phyloP scores from a whole-genome alignment of 495 filamentous ascomycete species.

The Podospora bellae-mahoneyi region DNA sequence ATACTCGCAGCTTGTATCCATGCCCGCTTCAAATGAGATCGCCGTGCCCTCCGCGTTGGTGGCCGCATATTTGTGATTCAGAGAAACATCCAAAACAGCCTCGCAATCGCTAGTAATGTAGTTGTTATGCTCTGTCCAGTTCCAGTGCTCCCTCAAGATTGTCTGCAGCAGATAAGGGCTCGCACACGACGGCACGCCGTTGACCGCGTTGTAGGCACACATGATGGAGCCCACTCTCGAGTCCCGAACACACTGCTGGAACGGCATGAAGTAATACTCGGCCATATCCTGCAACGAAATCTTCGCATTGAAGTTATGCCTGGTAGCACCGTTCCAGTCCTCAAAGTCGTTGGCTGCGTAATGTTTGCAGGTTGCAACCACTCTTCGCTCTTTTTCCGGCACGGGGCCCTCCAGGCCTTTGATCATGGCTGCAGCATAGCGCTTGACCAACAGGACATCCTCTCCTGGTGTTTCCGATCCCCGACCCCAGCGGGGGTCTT shows the following conservation, averaged over 20 bases:
- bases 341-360: conserved; percentile 57
- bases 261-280: conserved; percentile 49
- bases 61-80: conserved; percentile 25
- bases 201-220: conserved; percentile 49
- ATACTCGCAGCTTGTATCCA: conserved; percentile 26
- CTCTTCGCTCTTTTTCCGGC: conserved; percentile 10
- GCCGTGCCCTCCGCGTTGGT: conserved; percentile 27
- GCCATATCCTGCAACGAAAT: conserved; percentile 42
- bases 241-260: conserved; percentile 45
- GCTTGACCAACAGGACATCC: conserved; percentile 39
- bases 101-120: conserved; percentile 48
- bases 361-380: conserved; percentile 41
- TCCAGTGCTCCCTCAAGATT: conserved; percentile 47
- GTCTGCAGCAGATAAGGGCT: conserved; percentile 40
- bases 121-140: conserved; percentile 41
- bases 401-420: conserved; percentile 23
- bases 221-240: conserved; percentile 46
- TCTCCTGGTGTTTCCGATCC: conserved; percentile 37
- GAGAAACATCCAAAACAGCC: conserved; percentile 39
- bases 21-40: conserved; percentile 25
- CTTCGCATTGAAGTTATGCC: conserved; percentile 40
- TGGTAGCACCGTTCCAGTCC: conserved; percentile 35
- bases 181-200: conserved; percentile 46
- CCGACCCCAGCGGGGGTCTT: conserved; percentile 46
- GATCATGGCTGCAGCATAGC: conserved; percentile 40